Conservation (phyloP, 2,329 filamentous ascomycete species). For the Atkinsonella hypoxylon region DNA sequence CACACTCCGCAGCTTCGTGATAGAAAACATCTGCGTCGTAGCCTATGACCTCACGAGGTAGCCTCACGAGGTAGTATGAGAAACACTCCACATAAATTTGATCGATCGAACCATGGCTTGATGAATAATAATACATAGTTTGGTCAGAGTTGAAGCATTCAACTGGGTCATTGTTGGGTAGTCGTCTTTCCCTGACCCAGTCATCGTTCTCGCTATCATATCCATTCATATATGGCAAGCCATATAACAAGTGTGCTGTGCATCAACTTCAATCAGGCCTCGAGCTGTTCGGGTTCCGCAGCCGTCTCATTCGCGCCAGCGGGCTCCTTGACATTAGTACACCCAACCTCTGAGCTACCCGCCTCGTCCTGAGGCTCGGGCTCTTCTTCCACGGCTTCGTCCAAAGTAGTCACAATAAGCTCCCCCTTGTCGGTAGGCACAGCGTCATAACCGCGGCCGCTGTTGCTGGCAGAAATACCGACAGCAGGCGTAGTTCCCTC, state of each 20-base stretch:
- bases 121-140: not conserved
- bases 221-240: constrained; percentile 1
- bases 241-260: not conserved
- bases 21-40: too few species aligned
- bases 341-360: constrained; percentile 16
- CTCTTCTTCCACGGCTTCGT: constrained; percentile 41
- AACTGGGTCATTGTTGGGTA: not conserved
- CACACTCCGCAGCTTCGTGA: too few species aligned
- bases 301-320: not conserved
- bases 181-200: not conserved
- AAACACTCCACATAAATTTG: not conserved
- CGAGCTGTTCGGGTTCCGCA: constrained; percentile 4
- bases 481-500: constrained; percentile 39
- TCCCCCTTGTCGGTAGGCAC: constrained; percentile 25
- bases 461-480: constrained; percentile 51
- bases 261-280: constrained; percentile 8
- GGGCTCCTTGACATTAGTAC: constrained; percentile 8
- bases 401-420: constrained; percentile 40
- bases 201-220: not conserved
- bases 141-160: not conserved
- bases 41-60: too few species aligned
- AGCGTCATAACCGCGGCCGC: constrained; percentile 42
- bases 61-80: not conserved
- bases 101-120: not conserved
- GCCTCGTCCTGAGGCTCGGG: constrained; percentile 22